Evolutionary conservation across 2,329 filamentous ascomycete species (phyloP).

Genomic region (Aspergillus unguis): DNA sequence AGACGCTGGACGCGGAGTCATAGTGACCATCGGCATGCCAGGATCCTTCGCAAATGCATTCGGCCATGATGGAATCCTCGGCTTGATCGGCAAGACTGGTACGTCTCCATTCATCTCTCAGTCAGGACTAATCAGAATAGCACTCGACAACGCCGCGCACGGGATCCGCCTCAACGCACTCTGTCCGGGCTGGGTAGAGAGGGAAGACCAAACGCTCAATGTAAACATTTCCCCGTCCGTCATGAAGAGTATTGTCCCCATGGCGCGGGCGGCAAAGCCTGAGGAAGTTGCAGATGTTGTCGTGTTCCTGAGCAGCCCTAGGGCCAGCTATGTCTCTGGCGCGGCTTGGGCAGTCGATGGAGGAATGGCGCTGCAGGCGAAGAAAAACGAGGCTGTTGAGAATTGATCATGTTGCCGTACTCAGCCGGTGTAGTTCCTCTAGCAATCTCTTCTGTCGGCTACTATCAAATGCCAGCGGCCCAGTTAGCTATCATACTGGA

Average conservation of each 20-base stretch:
- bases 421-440: no score
- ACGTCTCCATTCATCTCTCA: not conserved
- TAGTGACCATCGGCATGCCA: conserved; percentile 40
- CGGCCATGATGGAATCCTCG: conserved; percentile 45
- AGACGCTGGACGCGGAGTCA: conserved; percentile 26
- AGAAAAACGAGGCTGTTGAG: no score
- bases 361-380: not conserved
- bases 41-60: conserved; percentile 29
- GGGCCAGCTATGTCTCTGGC: conserved; percentile 9
- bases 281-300: conserved; percentile 21
- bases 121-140: conserved; percentile 6
- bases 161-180: conserved; percentile 33
- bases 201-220: conserved; percentile 5
- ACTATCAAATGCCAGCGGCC: no score
- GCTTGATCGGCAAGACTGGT: conserved; percentile 41
- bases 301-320: conserved; percentile 7
- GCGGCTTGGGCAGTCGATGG: conserved; percentile 10
- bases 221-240: conserved; percentile 1
- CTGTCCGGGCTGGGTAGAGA: conserved; percentile 33
- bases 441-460: no score
- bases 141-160: conserved; percentile 26
- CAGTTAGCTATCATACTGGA: no score
- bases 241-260: conserved; percentile 12
- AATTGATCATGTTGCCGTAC: no score
- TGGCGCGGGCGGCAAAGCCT: conserved; percentile 25